These are phyloP conservation scores for Neofusicoccum cordaticola DNA, from an alignment of 2,329 filamentous ascomycete genomes.

Conservation along the genomic window DNA sequence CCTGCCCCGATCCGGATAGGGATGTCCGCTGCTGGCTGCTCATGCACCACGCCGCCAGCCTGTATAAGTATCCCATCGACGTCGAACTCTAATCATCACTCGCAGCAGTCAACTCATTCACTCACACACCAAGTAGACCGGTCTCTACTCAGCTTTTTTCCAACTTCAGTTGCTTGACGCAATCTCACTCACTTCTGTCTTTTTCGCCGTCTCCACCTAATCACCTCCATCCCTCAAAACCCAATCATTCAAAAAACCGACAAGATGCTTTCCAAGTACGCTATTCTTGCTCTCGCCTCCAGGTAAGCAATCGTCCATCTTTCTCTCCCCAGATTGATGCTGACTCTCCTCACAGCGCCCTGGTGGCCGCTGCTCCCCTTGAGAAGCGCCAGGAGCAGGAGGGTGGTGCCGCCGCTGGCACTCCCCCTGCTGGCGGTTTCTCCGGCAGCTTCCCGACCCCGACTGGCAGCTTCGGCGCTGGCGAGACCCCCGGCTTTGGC, in stretches of 20 bases:
- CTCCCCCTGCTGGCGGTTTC: not conserved
- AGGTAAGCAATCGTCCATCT: not conserved
- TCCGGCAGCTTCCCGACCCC: not conserved
- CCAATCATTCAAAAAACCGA: not conserved
- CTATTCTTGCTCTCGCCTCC: constrained; percentile 13
- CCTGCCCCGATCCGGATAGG: not conserved
- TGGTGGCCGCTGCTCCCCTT: constrained; percentile 12
- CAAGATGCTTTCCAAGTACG: constrained; percentile 15
- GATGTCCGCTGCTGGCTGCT: not conserved
- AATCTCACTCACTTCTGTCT: constrained; percentile 9
- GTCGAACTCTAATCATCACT: constrained; percentile 1
- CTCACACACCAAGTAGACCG: constrained; percentile 12
- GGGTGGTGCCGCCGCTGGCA: not conserved
- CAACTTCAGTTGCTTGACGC: not conserved
- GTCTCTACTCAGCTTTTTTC: constrained; percentile 6
- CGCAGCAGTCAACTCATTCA: constrained; percentile 16
- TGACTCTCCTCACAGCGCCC: not conserved
- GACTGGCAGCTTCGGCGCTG: not conserved
- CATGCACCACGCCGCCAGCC: not conserved
- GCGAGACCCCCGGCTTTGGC: not conserved
- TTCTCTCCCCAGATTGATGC: not conserved
- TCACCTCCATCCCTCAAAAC: not conserved
- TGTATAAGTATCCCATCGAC: not conserved
- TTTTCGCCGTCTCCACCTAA: not conserved
- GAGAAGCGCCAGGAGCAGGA: constrained; percentile 1